phyloP scores from a whole-genome alignment of 106 monocot genomes.

The Xerophyta viscosa region DNA sequence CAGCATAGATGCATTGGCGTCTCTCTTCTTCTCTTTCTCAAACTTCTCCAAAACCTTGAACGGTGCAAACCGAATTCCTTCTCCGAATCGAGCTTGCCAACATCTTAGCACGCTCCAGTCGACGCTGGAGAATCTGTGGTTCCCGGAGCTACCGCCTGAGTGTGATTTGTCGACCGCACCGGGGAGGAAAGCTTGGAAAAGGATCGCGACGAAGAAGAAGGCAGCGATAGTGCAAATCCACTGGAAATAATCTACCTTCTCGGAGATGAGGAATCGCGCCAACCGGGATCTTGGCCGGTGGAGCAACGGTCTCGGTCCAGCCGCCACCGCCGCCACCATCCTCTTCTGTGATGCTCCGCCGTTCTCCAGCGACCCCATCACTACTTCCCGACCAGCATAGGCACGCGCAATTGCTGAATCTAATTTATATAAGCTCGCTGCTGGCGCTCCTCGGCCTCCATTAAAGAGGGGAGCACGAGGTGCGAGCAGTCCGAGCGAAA shows the following conservation, averaged over 20 bases:
- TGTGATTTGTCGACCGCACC: conserved; percentile 35
- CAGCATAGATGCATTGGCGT: conserved; percentile 12
- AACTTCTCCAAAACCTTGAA: conserved; percentile 40
- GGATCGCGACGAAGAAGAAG: conserved; percentile 57
- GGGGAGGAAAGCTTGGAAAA: conserved; percentile 55
- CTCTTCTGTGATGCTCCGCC: not conserved
- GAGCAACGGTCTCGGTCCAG: conserved; percentile 6
- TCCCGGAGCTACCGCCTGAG: too few relatives aligned
- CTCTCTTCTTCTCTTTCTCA: conserved; percentile 43
- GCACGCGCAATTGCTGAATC: too few relatives aligned
- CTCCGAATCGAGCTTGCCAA: conserved; percentile 43
- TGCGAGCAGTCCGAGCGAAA: too few relatives aligned
- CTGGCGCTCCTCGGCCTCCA: too few relatives aligned
- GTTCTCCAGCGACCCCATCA: not conserved
- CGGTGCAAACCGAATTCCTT: conserved; percentile 52
- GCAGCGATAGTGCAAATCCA: conserved; percentile 38
- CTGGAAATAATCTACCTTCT: conserved; percentile 61
- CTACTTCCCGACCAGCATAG: too few relatives aligned
- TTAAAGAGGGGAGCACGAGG: too few relatives aligned
- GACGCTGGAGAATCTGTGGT: not conserved
- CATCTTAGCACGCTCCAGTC: conserved; percentile 1
- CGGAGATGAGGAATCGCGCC: conserved; percentile 52
- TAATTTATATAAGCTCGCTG: too few relatives aligned
- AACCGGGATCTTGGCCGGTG: conserved; percentile 37
- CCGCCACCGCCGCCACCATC: not conserved